phyloP scores from a whole-genome alignment of 176 grass and related monocot genomes.

The Avena atlantica region DNA sequence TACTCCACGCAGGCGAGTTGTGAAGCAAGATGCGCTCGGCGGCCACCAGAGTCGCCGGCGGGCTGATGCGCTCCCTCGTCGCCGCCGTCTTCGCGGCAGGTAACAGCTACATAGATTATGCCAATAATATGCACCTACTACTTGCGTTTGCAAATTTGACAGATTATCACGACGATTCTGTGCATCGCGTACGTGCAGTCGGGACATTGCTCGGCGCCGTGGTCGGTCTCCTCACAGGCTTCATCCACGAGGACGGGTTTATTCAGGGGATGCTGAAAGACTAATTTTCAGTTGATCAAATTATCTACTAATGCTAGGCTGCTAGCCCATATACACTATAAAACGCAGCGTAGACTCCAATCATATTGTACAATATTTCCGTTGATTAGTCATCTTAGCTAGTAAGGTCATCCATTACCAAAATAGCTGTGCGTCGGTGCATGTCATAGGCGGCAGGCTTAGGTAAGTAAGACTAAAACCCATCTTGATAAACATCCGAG shows the following conservation, averaged over 20 bases:
- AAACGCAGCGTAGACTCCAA: too few species aligned
- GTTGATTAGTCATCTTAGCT: too few species aligned
- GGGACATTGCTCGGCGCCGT: conserved; percentile 48
- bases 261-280: conserved; percentile 41
- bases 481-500: too few species aligned
- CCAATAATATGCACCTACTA: neutral
- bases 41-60: conserved; percentile 3
- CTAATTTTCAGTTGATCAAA: too few species aligned
- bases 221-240: conserved; percentile 46
- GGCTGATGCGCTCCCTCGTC: neutral
- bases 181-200: neutral
- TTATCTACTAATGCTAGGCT: too few species aligned
- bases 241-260: conserved; percentile 51
- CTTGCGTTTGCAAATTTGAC: neutral
- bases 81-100: neutral
- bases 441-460: too few species aligned
- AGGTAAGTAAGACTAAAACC: too few species aligned
- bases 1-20: neutral
- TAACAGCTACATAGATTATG: neutral
- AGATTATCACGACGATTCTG: neutral
- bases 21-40: neutral
- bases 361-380: too few species aligned
- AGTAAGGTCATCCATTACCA: too few species aligned
- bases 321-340: too few species aligned
- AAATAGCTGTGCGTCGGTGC: too few species aligned